A percentile compares a stretch with the other conserved stretches of the same genome.
phyloP scores from a whole-genome alignment of 208 protist genomes.

The Trypanosomatidae sp. region DNA sequence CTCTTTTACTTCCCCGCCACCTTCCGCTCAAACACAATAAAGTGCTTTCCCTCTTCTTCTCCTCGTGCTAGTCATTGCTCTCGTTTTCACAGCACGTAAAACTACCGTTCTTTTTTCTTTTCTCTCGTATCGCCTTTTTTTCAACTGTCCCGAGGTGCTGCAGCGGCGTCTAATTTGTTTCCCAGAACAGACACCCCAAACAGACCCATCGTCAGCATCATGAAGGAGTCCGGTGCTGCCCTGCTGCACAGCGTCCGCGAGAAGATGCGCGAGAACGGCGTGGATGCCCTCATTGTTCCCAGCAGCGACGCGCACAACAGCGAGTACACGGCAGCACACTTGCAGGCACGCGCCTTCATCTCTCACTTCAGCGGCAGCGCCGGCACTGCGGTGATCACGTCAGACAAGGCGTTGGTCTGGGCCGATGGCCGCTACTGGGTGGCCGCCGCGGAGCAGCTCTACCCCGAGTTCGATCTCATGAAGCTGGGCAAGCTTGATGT shows the following conservation, averaged over 20 bases:
- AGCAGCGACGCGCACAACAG: slow-evolving; percentile 94
- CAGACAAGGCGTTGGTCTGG: slow-evolving; percentile 91
- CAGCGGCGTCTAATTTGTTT: too few species aligned
- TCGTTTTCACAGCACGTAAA: too few species aligned
- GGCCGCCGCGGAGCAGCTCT: slow-evolving; percentile 87
- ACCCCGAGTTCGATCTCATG: slow-evolving; percentile 85
- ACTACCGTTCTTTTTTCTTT: too few species aligned
- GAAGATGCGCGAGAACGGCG: slow-evolving; percentile 53
- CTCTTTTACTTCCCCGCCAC: too few species aligned
- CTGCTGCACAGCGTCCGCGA: slow-evolving; percentile 65
- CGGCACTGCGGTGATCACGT: slow-evolving; percentile 85
- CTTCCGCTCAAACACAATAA: too few species aligned
- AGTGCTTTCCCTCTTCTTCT: too few species aligned
- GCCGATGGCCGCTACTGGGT: slow-evolving; percentile 98
- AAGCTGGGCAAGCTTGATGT: slow-evolving; percentile 60
- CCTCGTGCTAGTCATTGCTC: too few species aligned
- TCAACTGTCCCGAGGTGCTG: too few species aligned
- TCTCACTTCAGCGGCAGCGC: slow-evolving; percentile 96
- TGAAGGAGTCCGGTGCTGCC: slow-evolving; percentile 35
- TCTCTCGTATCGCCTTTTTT: too few species aligned
- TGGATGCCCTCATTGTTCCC: slow-evolving; percentile 91
- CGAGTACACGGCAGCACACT: slow-evolving; percentile 93
- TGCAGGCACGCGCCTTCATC: slow-evolving; percentile 93
- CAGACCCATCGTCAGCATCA: too few species aligned
- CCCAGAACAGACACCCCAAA: neutral